phyloP scores from a whole-genome alignment of 345 rosid species.

The Syzygium aromaticum region DNA sequence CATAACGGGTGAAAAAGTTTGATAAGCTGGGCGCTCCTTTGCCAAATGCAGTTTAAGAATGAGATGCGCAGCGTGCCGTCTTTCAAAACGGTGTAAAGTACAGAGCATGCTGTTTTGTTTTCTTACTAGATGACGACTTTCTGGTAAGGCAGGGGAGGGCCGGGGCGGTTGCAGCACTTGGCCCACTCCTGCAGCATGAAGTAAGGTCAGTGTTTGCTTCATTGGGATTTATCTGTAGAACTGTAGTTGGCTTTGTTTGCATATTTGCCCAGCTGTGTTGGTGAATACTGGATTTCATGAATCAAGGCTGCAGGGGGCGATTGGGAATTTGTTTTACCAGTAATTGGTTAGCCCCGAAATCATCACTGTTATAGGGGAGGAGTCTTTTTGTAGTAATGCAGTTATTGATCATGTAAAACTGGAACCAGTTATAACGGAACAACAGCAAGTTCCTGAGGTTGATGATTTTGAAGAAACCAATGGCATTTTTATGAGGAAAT shows the following conservation, averaged over 20 bases:
- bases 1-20: neutral
- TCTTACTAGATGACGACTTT: neutral
- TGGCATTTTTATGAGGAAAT: neutral
- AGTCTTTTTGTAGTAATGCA: neutral
- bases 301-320: neutral
- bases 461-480: accelerated
- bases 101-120: neutral
- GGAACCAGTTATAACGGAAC: neutral
- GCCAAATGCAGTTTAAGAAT: neutral
- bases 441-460: neutral
- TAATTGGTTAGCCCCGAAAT: neutral
- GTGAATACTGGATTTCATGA: neutral
- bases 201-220: neutral
- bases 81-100: neutral
- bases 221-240: neutral
- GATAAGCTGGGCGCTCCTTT: neutral
- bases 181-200: neutral
- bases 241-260: neutral
- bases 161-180: neutral
- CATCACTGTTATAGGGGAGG: neutral
- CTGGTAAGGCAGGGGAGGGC: neutral
- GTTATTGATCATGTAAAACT: neutral
- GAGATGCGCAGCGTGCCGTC: neutral
- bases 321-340: neutral
- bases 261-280: neutral